Conservation (phyloP, 441 rosid species). For the Croton laevigatus region DNA sequence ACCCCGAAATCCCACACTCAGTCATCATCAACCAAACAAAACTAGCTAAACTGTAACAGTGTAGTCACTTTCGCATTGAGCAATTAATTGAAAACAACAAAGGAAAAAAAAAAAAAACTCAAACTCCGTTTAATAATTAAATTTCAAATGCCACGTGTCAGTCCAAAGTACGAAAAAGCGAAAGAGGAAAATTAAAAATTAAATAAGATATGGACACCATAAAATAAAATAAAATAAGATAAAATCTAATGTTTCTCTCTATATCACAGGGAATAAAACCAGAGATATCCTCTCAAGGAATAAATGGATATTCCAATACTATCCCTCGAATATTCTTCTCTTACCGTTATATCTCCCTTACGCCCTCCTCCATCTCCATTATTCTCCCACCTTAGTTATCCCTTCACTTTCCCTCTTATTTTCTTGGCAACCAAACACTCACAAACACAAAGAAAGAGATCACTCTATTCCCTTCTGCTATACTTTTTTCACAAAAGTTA, state of each 20-base stretch:
- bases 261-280: slow-evolving; percentile 34
- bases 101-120: too few species aligned
- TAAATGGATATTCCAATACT: slow-evolving; percentile 46
- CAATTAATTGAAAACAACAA: too few species aligned
- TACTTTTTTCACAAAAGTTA: not conserved
- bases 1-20: too few species aligned
- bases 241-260: not conserved
- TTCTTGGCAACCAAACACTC: slow-evolving; percentile 20
- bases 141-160: not conserved
- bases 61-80: too few species aligned
- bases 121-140: not conserved
- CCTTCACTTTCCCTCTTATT: slow-evolving; percentile 6
- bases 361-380: not conserved
- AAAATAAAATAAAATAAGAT: not conserved
- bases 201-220: not conserved
- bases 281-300: slow-evolving; percentile 34
- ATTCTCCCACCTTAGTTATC: not conserved
- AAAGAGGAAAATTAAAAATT: not conserved
- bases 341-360: slow-evolving; percentile 35
- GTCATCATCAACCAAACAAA: too few species aligned
- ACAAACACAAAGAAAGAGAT: not conserved
- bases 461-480: too few species aligned
- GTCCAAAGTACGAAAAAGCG: not conserved
- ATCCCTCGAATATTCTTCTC: slow-evolving; percentile 55
- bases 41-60: too few species aligned